Conservation (phyloP, 345 rosid genomes). For the Eucalyptus marginata region DNA sequence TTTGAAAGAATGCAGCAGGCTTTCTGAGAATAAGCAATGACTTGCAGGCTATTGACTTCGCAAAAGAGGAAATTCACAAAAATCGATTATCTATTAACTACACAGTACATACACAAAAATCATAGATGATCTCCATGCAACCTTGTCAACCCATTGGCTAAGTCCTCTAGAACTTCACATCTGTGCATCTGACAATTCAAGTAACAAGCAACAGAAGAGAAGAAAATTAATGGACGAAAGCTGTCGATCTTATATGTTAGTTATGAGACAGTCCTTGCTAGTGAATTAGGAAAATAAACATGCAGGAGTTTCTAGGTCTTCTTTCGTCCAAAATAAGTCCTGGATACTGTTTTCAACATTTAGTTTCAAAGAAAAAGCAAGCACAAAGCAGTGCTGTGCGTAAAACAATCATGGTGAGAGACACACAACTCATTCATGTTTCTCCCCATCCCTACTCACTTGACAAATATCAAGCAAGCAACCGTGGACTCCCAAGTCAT, state of each 20-base stretch:
- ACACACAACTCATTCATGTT: background rate
- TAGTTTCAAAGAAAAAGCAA: background rate
- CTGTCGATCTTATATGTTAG: background rate
- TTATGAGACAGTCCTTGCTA: background rate
- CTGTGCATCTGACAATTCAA: background rate
- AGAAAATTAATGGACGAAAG: background rate
- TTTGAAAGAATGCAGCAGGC: background rate
- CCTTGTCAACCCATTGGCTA: background rate
- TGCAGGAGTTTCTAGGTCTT: background rate
- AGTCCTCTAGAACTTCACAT: background rate
- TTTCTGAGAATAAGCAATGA: background rate
- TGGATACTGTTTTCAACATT: background rate
- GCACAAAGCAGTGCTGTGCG: background rate
- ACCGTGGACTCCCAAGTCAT: background rate
- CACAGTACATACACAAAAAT: background rate
- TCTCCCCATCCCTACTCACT: background rate
- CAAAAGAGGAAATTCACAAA: background rate
- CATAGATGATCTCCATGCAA: background rate
- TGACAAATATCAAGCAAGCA: background rate
- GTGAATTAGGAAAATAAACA: background rate
- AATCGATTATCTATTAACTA: background rate
- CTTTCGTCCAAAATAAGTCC: background rate
- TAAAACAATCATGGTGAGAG: background rate
- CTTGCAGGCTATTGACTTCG: background rate
- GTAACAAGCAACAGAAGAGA: background rate